Evolutionary conservation across 1,284 basidiomycete genomes (phyloP).

Genomic region (Xerocomus nothofagi): DNA sequence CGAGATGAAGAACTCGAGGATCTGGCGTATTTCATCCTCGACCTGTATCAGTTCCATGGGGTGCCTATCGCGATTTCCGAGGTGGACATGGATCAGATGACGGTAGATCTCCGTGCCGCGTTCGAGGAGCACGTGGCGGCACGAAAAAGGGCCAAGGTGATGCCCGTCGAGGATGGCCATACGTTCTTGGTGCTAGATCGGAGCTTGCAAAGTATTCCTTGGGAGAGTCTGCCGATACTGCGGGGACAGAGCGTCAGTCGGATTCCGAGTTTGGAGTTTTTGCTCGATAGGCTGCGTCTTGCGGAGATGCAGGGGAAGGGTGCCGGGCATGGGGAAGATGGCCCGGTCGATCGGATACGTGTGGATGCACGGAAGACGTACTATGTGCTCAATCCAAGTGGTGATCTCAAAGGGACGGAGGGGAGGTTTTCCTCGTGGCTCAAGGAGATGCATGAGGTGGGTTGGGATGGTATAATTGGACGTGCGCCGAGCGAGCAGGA

Average conservation of each 20-base stretch:
- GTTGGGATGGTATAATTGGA: conserved; percentile 86
- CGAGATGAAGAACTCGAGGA: conserved; percentile 95
- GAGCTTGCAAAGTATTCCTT: conserved; percentile 87
- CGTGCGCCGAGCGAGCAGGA: conserved; percentile 80
- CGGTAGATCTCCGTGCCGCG: conserved; percentile 67
- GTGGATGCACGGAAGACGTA: conserved; percentile 73
- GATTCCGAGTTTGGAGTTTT: conserved; percentile 86
- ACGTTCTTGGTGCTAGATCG: conserved; percentile 91
- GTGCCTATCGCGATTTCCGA: conserved; percentile 89
- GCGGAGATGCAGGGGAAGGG: conserved; percentile 42
- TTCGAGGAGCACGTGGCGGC: conserved; percentile 67
- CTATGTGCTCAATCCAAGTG: conserved; percentile 91
- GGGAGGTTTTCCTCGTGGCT: conserved; percentile 80
- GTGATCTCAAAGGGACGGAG: conserved; percentile 86
- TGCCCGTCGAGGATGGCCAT: conserved; percentile 56
- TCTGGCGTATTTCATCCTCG: conserved; percentile 90
- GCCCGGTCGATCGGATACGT: conserved; percentile 45
- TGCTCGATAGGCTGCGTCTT: conserved; percentile 78
- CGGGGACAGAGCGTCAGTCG: conserved; percentile 86
- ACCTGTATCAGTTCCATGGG: conserved; percentile 92
- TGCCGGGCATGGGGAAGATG: conserved; percentile 16
- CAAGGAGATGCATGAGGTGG: conserved; percentile 60
- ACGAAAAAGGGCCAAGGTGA: conserved; percentile 35
- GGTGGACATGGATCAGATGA: conserved; percentile 87
- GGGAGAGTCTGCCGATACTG: conserved; percentile 93